These are phyloP conservation scores for Colletotrichum sidae DNA, from an alignment of 2,329 filamentous ascomycete species.

Conservation along the genomic window DNA sequence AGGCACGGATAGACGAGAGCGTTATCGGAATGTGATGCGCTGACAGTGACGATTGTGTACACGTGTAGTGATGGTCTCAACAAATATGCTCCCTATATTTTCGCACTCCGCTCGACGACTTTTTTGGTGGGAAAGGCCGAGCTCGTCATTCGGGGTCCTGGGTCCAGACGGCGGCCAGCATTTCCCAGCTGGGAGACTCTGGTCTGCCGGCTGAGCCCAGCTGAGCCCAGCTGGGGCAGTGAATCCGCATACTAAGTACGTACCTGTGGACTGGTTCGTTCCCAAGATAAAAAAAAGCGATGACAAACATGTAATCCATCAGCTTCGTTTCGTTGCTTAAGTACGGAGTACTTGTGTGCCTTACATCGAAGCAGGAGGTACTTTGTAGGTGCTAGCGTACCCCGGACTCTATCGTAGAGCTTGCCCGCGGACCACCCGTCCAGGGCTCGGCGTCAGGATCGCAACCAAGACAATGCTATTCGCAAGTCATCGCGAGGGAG, in stretches of 20 bases:
- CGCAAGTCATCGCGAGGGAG: too few species aligned
- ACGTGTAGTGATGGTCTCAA: conserved; percentile 15
- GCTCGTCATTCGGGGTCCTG: neutral
- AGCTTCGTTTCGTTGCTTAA: too few species aligned
- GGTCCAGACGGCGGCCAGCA: too few species aligned
- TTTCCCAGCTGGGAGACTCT: neutral
- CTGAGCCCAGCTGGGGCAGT: too few species aligned
- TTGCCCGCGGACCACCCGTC: conserved; percentile 14
- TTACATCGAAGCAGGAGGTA: too few species aligned
- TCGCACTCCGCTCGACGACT: conserved; percentile 19
- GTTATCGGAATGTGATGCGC: conserved; percentile 21
- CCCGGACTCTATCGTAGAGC: conserved; percentile 31
- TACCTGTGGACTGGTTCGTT: neutral
- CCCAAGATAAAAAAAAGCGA: conserved; percentile 6
- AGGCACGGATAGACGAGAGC: neutral
- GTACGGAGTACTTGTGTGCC: too few species aligned
- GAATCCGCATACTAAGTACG: neutral
- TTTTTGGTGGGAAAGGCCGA: conserved; percentile 31
- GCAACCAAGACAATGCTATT: neutral
- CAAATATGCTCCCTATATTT: conserved; percentile 28
- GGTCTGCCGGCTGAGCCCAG: conserved; percentile 17
- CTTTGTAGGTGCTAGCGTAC: conserved; percentile 14
- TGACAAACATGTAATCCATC: neutral
- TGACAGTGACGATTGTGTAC: neutral
- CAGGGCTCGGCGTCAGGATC: too few species aligned